Evolutionary conservation across 2,329 filamentous ascomycete species (phyloP).

Genomic region (Zymoseptoria brevis): DNA sequence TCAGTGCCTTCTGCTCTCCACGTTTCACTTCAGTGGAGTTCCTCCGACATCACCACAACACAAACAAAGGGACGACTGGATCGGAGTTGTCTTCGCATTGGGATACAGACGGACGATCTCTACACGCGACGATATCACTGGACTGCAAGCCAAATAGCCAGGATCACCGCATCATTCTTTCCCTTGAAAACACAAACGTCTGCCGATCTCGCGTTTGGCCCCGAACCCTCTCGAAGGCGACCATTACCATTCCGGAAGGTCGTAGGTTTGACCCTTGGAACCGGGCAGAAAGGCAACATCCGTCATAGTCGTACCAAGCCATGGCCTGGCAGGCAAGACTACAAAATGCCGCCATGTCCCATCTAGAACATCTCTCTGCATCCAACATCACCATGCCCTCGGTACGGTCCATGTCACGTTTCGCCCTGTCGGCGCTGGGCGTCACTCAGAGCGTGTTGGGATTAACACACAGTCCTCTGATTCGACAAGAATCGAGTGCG

Average conservation of each 20-base stretch:
- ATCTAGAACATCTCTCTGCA: not conserved
- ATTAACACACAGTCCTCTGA: slow-evolving; percentile 11
- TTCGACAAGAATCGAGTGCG: slow-evolving; percentile 5
- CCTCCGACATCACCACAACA: too few relatives aligned
- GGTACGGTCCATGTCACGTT: slow-evolving; percentile 17
- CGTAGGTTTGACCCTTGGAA: not conserved
- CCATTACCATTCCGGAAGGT: not conserved
- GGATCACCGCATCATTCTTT: not conserved
- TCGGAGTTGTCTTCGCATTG: too few relatives aligned
- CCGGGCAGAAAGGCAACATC: not conserved
- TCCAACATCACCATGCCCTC: slow-evolving; percentile 23
- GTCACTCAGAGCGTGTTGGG: slow-evolving; percentile 23
- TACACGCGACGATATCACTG: too few relatives aligned
- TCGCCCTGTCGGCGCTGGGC: slow-evolving; percentile 24
- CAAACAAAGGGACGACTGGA: too few relatives aligned
- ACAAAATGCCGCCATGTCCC: slow-evolving; percentile 9
- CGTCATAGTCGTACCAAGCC: not conserved
- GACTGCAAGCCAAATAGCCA: too few relatives aligned
- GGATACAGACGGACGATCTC: too few relatives aligned
- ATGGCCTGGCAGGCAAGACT: slow-evolving; percentile 7
- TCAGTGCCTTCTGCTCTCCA: too few relatives aligned
- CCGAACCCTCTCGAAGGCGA: not conserved
- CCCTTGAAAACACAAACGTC: too few relatives aligned
- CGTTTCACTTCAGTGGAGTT: too few relatives aligned
- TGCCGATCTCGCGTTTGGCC: too few relatives aligned